These are phyloP conservation scores for Fusarium drepaniforme DNA, from an alignment of 2,329 filamentous ascomycete species.

Conservation along the genomic window DNA sequence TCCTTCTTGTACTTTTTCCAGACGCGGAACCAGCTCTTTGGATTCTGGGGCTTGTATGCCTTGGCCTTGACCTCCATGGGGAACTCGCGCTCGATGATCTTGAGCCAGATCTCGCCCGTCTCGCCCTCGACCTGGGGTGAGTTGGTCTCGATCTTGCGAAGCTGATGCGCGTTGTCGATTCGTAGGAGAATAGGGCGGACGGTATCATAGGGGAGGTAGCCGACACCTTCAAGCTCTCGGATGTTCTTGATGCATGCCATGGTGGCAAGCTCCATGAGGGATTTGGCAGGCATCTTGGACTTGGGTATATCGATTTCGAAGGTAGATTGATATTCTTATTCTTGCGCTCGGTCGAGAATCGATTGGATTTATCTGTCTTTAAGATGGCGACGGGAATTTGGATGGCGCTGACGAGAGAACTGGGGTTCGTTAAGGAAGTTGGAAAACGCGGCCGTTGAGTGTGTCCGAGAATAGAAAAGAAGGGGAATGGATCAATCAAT, in stretches of 20 bases:
- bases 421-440: not conserved
- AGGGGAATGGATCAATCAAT: not conserved
- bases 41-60: constrained; percentile 73
- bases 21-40: constrained; percentile 80
- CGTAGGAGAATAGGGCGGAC: constrained; percentile 77
- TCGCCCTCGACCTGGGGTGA: constrained; percentile 82
- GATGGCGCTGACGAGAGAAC: not conserved
- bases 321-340: not conserved
- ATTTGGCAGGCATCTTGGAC: constrained; percentile 56
- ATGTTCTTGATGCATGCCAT: constrained; percentile 66
- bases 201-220: constrained; percentile 73
- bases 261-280: constrained; percentile 64
- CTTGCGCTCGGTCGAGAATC: not conserved
- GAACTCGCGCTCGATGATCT: constrained; percentile 84
- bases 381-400: not conserved
- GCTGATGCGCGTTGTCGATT: constrained; percentile 79
- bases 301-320: not conserved
- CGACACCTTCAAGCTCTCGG: constrained; percentile 74
- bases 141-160: constrained; percentile 79
- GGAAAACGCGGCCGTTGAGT: not conserved
- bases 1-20: constrained; percentile 77
- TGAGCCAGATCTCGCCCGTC: constrained; percentile 80
- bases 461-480: not conserved
- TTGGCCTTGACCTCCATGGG: constrained; percentile 71
- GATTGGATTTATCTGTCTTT: not conserved